Evolutionary conservation across 768 basidiomycete species (phyloP).

Genomic region (Termitomyces sp.): DNA sequence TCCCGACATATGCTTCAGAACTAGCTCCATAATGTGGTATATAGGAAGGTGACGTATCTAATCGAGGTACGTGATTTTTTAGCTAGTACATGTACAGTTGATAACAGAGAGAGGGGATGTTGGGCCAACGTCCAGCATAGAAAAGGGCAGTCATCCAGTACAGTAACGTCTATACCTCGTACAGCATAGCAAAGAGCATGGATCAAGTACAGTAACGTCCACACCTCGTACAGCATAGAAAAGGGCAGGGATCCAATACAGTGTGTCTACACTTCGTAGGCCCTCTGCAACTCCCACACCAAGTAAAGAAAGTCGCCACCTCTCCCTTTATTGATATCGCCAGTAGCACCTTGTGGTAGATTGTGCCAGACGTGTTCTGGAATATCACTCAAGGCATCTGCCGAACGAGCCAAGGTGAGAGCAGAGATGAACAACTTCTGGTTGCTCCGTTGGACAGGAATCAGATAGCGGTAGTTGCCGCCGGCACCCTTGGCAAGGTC

Average conservation of each 20-base stretch:
- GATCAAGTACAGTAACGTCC: too few relatives aligned
- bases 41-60: neutral
- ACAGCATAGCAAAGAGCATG: too few relatives aligned
- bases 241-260: neutral
- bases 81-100: neutral
- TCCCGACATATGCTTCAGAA: too few relatives aligned
- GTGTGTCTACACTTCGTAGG: neutral
- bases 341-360: neutral
- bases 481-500: conserved; percentile 4
- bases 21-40: neutral
- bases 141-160: too few relatives aligned
- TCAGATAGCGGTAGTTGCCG: conserved; percentile 1
- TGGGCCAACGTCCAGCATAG: neutral
- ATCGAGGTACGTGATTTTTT: neutral
- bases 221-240: neutral
- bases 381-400: neutral
- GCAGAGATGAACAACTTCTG: conserved; percentile 1
- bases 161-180: too few relatives aligned
- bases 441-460: neutral
- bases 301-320: neutral
- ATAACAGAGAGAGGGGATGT: neutral
- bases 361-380: neutral
- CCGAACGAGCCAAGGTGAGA: neutral
- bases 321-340: conserved; percentile 1
- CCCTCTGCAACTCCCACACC: conserved; percentile 1